These are phyloP conservation scores for Acanthamoeba healyi DNA, from an alignment of 208 protist species.

Conservation along the genomic window DNA sequence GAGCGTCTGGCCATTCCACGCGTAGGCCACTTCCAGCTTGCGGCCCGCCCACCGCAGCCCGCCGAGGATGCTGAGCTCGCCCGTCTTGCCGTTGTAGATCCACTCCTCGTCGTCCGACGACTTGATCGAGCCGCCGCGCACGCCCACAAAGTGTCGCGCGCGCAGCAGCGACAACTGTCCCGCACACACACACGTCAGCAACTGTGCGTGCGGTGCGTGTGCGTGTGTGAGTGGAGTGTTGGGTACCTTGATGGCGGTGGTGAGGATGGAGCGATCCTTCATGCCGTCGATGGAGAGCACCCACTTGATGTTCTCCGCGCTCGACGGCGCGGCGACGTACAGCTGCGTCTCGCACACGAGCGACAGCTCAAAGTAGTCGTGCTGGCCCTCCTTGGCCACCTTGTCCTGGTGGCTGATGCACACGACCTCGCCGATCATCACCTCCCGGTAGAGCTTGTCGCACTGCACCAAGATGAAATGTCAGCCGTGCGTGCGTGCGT, in stretches of 20 bases:
- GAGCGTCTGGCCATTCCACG: conserved; percentile 41
- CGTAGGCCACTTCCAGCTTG: neutral
- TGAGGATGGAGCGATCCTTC: conserved; percentile 19
- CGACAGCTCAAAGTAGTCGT: neutral
- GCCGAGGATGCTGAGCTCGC: neutral
- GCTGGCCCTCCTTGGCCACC: neutral
- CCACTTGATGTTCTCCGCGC: conserved; percentile 9
- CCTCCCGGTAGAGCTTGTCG: neutral
- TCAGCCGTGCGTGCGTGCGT: too few relatives aligned
- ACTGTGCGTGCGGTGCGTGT: too few relatives aligned
- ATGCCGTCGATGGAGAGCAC: conserved; percentile 37
- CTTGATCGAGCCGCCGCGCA: neutral
- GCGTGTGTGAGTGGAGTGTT: neutral
- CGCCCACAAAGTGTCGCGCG: neutral
- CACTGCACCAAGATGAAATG: neutral
- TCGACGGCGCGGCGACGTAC: neutral
- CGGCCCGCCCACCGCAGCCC: neutral
- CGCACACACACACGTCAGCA: neutral
- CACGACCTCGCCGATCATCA: neutral
- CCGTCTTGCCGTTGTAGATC: conserved; percentile 14
- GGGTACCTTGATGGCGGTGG: conserved; percentile 11
- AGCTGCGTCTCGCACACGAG: neutral
- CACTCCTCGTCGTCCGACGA: conserved; percentile 1
- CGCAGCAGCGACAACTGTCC: conserved; percentile 2
- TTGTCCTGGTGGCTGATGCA: neutral